Percentiles rank a stretch among this genome's conserved stretches.
These are phyloP conservation scores for Pyrenophora teres DNA, from an alignment of 2,329 filamentous ascomycete genomes.

Conservation along the genomic window DNA sequence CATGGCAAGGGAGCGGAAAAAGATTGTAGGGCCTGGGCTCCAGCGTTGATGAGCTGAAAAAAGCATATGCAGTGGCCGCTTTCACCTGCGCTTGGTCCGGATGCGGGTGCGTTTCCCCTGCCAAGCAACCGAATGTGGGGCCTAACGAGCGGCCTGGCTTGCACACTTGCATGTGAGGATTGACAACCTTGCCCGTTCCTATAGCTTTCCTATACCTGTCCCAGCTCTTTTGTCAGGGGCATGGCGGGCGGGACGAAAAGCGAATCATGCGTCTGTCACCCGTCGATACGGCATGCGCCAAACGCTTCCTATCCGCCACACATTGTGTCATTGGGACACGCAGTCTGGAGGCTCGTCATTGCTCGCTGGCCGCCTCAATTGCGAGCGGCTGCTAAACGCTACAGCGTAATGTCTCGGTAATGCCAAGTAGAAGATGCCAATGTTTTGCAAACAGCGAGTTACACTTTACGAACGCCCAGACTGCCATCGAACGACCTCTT, in stretches of 20 bases:
- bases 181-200: slow-evolving; percentile 28
- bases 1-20: slow-evolving; percentile 1
- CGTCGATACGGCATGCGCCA: slow-evolving; percentile 13
- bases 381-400: neutral
- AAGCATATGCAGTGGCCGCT: slow-evolving; percentile 10
- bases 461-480: slow-evolving; percentile 11
- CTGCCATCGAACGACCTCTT: slow-evolving; percentile 13
- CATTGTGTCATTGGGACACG: neutral
- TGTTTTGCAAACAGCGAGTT: neutral
- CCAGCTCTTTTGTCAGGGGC: slow-evolving; percentile 32
- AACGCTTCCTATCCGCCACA: slow-evolving; percentile 16
- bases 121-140: slow-evolving; percentile 32
- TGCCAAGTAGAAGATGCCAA: neutral
- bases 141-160: slow-evolving; percentile 14
- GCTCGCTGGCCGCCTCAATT: neutral
- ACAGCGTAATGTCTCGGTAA: neutral
- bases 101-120: slow-evolving; percentile 31
- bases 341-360: neutral
- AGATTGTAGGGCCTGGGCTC: slow-evolving; percentile 1
- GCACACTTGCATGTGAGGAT: slow-evolving; percentile 26
- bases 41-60: slow-evolving; percentile 5
- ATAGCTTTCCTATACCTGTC: slow-evolving; percentile 26
- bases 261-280: slow-evolving; percentile 30
- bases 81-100: slow-evolving; percentile 15
- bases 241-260: slow-evolving; percentile 20